Evolutionary conservation across 306 rosid species (phyloP).

Genomic region (Prunus dulcis): DNA sequence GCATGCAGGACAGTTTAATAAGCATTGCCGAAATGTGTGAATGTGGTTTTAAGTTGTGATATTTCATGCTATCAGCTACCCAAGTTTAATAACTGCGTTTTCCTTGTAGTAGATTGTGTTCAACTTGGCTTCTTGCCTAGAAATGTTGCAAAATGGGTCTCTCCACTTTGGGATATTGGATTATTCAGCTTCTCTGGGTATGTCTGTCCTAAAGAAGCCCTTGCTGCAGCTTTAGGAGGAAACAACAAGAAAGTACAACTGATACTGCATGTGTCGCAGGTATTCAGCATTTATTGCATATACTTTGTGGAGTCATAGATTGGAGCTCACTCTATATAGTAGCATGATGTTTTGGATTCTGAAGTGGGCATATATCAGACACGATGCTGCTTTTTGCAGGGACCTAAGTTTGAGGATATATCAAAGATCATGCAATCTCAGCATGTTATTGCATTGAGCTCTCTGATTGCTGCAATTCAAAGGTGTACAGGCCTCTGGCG

Average conservation of each 20-base stretch:
- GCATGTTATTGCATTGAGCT: slow-evolving; percentile 52
- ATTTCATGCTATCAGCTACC: slow-evolving; percentile 2
- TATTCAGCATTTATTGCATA: slow-evolving; percentile 19
- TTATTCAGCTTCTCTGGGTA: slow-evolving; percentile 61
- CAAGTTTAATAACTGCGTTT: slow-evolving; percentile 13
- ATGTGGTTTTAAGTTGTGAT: slow-evolving; percentile 17
- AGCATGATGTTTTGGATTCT: slow-evolving; percentile 3
- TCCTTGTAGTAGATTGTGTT: slow-evolving; percentile 43
- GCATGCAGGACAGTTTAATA: not conserved
- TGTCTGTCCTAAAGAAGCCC: slow-evolving; percentile 65
- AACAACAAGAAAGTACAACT: slow-evolving; percentile 45
- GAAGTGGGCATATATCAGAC: slow-evolving; percentile 16
- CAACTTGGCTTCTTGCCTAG: slow-evolving; percentile 81
- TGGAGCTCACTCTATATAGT: slow-evolving; percentile 6
- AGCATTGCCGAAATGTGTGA: not conserved
- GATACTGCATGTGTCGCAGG: slow-evolving; percentile 56
- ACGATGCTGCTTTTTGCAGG: slow-evolving; percentile 44
- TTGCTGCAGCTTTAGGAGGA: slow-evolving; percentile 67
- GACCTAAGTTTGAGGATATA: slow-evolving; percentile 51
- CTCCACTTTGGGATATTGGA: slow-evolving; percentile 84
- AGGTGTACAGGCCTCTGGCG: slow-evolving; percentile 74
- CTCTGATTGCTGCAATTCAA: slow-evolving; percentile 59
- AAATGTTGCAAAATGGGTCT: slow-evolving; percentile 70
- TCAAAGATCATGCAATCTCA: slow-evolving; percentile 48
- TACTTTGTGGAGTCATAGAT: slow-evolving; percentile 1